These are phyloP conservation scores for Ophiostoma sp. DNA, from an alignment of 2,329 filamentous ascomycete species.

Conservation along the genomic window DNA sequence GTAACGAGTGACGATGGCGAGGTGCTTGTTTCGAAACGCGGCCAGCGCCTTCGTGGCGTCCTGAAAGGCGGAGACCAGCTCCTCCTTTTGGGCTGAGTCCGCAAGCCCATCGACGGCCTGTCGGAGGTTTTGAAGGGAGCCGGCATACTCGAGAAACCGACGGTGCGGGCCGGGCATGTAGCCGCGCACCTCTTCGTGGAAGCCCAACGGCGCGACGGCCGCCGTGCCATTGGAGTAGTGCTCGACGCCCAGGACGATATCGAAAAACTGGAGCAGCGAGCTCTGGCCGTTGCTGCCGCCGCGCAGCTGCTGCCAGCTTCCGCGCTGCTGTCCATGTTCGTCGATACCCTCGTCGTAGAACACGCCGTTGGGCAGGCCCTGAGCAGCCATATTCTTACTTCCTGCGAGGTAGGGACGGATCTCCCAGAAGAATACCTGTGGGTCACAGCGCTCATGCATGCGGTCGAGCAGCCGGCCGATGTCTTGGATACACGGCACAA, in stretches of 20 bases:
- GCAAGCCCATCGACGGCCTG: neutral
- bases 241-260: constrained; percentile 80
- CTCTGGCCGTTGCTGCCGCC: constrained; percentile 96
- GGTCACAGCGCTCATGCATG: constrained; percentile 87
- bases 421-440: constrained; percentile 79
- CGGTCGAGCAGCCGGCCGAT: constrained; percentile 63
- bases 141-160: constrained; percentile 49
- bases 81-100: no score
- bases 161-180: constrained; percentile 96
- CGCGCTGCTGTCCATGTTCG: constrained; percentile 49
- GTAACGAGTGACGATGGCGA: constrained; percentile 90
- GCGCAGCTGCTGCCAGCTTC: constrained; percentile 67
- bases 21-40: constrained; percentile 80
- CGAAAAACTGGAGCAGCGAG: constrained; percentile 94
- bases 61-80: constrained; percentile 52
- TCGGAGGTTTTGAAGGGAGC: neutral
- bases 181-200: constrained; percentile 73
- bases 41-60: constrained; percentile 63
- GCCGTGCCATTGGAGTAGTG: constrained; percentile 49
- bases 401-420: constrained; percentile 87
- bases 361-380: constrained; percentile 74
- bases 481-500: constrained; percentile 63
- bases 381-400: constrained; percentile 78
- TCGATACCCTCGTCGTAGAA: constrained; percentile 62
- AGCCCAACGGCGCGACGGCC: constrained; percentile 28